Base-by-base conservation (phyloP, 1,284 basidiomycete species). In the Apiotrichum gracile region DNA sequence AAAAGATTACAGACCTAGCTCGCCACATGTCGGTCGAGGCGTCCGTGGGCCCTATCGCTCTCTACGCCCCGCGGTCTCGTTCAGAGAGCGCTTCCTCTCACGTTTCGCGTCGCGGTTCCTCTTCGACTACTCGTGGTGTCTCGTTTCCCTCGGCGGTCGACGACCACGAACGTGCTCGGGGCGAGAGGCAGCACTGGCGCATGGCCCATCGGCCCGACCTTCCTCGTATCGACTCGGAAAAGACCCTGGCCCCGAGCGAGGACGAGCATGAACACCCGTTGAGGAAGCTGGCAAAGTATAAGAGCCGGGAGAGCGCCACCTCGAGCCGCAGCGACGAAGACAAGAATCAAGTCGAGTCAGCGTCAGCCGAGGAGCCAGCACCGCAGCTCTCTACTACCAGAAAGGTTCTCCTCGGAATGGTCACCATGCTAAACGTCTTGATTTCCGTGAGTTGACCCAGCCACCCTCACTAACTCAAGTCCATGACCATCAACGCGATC, bases 361-460 rank as follows among this genome's bases (percentile, higher is more conserved):
- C 19, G 24, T 31, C 19, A 3, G 19, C 22, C 19, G 35, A 45
- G 29, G 19, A 21, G 29, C 13, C 16, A 2, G 43, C 43, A 5
- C 43, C 43, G 12, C 25, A 13, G 14, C 34, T 27, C 4, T 48
- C 54, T 9, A 60, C 46, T 27, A 37, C 39, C 19, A 55, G 55
- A 29, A 59, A 52, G 45, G 35, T 61, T 19, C 35, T 61, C 13
- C 53, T 66, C 4, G 62, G 57, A 5, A 24, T 55, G 4, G 55
- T 57, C 10, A 62, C 63, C 51, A 64, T 64, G 61, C 48, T 58
- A 29, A 56, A 58, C 16, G 57, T 63, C 5, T 52, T 66, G 27
- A 51, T 64, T 17, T 57, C 58, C 17, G 63, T 64, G 37, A 58
- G 62, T 14, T 21, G 16, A 6, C 5, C 14, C 2, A 7, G n/a